phyloP scores from a whole-genome alignment of 805 yeast species.

The Saccharomycopsis amapae region DNA sequence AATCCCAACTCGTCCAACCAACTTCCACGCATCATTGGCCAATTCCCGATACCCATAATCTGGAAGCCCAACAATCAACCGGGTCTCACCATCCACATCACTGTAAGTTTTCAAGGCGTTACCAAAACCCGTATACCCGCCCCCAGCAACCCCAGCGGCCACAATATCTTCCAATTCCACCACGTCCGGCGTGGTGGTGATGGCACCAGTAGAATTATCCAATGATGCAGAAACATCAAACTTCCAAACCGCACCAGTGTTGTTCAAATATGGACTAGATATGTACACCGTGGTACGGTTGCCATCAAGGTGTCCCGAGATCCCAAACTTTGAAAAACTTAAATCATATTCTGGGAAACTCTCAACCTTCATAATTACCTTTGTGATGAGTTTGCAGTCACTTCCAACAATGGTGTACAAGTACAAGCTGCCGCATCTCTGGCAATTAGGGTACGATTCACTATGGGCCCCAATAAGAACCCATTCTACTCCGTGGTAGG shows the following conservation, averaged over 20 bases:
- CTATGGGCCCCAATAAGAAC: conserved; percentile 30
- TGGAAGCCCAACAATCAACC: conserved; percentile 35
- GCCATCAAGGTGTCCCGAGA: background rate
- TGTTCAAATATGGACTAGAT: conserved; percentile 5
- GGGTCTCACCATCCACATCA: background rate
- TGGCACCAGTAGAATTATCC: background rate
- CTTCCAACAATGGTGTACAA: conserved; percentile 24
- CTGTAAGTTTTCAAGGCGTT: conserved; percentile 4
- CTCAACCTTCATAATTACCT: background rate
- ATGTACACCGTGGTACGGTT: background rate
- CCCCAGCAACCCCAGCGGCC: background rate
- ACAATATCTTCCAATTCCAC: too few relatives aligned
- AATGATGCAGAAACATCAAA: background rate
- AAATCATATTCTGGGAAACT: background rate
- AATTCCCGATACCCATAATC: conserved; percentile 30
- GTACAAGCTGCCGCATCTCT: conserved; percentile 37
- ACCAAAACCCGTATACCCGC: conserved; percentile 12
- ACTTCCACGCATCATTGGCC: conserved; percentile 23
- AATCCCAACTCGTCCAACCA: conserved; percentile 30
- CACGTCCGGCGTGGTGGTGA: too few relatives aligned
- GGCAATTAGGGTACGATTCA: conserved; percentile 26
- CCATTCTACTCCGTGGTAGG: conserved; percentile 22
- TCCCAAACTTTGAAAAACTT: conserved; percentile 11
- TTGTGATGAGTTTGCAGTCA: conserved; percentile 1
- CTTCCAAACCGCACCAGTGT: conserved; percentile 8